These are phyloP conservation scores for Yarrowia divulgata DNA, from an alignment of 805 yeast species.

Conservation along the genomic window DNA sequence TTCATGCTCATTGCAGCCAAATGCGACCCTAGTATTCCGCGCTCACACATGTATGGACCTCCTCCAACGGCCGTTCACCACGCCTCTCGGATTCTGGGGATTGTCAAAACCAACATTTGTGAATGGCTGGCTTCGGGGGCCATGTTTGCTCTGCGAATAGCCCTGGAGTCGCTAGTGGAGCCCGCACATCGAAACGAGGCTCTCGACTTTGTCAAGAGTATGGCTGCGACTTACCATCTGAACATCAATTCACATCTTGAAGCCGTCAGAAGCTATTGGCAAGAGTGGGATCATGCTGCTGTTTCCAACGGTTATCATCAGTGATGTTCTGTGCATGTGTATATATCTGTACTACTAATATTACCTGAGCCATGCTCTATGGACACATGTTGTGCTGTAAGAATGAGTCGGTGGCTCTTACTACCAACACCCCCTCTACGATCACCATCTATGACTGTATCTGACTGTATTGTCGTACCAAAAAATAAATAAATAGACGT, in stretches of 20 bases:
- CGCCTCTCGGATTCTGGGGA: slow-evolving; percentile 11
- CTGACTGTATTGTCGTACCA: no score
- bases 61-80: background rate
- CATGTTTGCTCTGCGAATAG: slow-evolving; percentile 22
- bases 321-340: background rate
- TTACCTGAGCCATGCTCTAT: no score
- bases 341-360: background rate
- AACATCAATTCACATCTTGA: slow-evolving; percentile 22
- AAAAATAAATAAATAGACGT: slow-evolving; percentile 7
- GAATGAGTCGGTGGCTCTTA: no score
- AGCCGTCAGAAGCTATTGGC: background rate
- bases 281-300: background rate
- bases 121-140: slow-evolving; percentile 32
- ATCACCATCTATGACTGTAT: no score
- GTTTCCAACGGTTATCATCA: slow-evolving; percentile 2
- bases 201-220: slow-evolving; percentile 1
- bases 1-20: slow-evolving; percentile 14
- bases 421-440: no score
- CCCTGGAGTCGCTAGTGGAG: slow-evolving; percentile 2
- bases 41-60: background rate
- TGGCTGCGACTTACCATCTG: slow-evolving; percentile 9
- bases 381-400: no score
- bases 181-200: background rate
- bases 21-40: slow-evolving; percentile 1
- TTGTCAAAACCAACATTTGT: slow-evolving; percentile 21